Conservation (phyloP, 1,284 basidiomycete species). For the Heterobasidion irregulare region DNA sequence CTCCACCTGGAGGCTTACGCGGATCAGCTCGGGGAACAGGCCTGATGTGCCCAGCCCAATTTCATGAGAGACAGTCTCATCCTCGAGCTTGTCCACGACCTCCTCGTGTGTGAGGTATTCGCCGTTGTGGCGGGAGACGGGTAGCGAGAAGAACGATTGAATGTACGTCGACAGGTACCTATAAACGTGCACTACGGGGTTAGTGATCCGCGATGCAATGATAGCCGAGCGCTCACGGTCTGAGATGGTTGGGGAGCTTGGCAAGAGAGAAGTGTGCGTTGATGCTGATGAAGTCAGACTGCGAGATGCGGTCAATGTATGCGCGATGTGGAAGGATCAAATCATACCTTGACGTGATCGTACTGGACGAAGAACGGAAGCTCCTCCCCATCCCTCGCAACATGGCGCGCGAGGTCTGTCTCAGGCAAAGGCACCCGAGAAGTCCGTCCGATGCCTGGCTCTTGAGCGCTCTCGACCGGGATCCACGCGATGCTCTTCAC, state of each 20-base stretch:
- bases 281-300: conserved; percentile 90
- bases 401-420: conserved; percentile 44
- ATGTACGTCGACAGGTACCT: conserved; percentile 84
- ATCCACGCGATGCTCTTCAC: conserved; percentile 94
- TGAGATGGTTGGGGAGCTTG: conserved; percentile 61
- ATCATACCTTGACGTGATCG: conserved; percentile 68
- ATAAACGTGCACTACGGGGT: conserved; percentile 6
- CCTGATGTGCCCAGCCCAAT: conserved; percentile 63
- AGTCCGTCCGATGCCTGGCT: conserved; percentile 41
- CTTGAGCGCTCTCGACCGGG: conserved; percentile 76
- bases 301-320: conserved; percentile 3
- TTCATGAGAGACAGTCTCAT: conserved; percentile 88
- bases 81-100: conserved; percentile 85
- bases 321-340: not conserved
- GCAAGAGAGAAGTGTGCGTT: conserved; percentile 75
- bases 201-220: not conserved
- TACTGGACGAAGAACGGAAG: conserved; percentile 92
- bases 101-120: conserved; percentile 78
- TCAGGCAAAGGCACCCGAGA: conserved; percentile 17
- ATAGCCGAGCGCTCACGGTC: conserved; percentile 50
- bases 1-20: conserved; percentile 83
- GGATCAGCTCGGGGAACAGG: conserved; percentile 70
- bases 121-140: conserved; percentile 67
- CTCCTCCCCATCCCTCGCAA: conserved; percentile 61
- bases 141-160: conserved; percentile 84